Evolutionary conservation across 2,329 filamentous ascomycete genomes (phyloP).

Genomic region (Diplocarpon mali): DNA sequence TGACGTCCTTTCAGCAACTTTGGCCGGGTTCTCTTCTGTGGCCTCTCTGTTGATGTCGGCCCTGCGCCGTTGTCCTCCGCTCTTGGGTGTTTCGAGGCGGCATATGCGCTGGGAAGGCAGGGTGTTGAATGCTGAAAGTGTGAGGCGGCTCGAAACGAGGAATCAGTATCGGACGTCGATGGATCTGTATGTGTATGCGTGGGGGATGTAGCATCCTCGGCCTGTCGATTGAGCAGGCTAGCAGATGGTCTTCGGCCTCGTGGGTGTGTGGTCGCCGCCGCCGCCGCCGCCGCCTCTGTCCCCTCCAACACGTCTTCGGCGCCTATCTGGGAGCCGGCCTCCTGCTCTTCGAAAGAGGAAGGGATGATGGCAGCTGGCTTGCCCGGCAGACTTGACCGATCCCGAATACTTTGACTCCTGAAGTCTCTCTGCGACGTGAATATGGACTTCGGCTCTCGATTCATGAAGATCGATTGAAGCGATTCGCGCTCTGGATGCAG

Average conservation of each 20-base stretch:
- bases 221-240: no score
- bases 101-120: slow-evolving; percentile 4
- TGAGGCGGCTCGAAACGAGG: not conserved
- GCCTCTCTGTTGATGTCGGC: slow-evolving; percentile 16
- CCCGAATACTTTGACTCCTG: not conserved
- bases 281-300: no score
- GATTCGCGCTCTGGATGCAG: no score
- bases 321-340: no score
- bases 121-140: no score
- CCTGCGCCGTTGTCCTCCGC: slow-evolving; percentile 12
- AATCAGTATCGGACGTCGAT: not conserved
- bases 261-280: no score
- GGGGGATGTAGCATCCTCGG: no score
- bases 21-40: slow-evolving; percentile 22
- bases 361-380: no score
- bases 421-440: slow-evolving; percentile 18
- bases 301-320: no score
- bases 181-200: not conserved
- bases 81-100: slow-evolving; percentile 19
- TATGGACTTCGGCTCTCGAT: slow-evolving; percentile 17
- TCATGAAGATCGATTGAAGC: slow-evolving; percentile 10
- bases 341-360: no score
- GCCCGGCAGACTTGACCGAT: slow-evolving; percentile 2
- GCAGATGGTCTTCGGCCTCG: no score
- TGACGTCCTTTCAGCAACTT: slow-evolving; percentile 19